A percentile compares a stretch with the other conserved stretches of the same genome.
phyloP scores from a whole-genome alignment of 805 yeast genomes.

The Metschnikowia amazonensis region DNA sequence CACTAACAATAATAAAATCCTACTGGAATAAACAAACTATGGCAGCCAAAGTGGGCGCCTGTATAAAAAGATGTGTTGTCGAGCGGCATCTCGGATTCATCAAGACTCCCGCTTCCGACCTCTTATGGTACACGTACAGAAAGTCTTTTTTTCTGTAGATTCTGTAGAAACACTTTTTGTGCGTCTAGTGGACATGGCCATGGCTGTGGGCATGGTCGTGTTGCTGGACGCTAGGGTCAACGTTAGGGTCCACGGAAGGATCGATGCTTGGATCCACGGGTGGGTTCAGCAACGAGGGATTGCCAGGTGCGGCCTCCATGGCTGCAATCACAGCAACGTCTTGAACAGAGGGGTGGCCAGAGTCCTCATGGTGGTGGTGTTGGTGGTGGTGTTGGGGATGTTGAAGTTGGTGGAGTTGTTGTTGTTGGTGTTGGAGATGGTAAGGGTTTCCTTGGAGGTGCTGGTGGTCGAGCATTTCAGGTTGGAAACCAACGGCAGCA shows the following conservation, averaged over 20 bases:
- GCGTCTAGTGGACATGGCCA: conserved; percentile 20
- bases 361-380: conserved; percentile 23
- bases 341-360: conserved; percentile 31
- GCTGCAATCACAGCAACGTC: conserved; percentile 44
- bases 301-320: conserved; percentile 33
- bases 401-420: conserved; percentile 24
- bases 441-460: conserved; percentile 20
- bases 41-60: not conserved
- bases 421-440: conserved; percentile 21
- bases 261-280: conserved; percentile 32
- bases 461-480: conserved; percentile 23
- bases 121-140: conserved; percentile 13
- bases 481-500: conserved; percentile 22
- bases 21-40: conserved; percentile 7
- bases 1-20: conserved; percentile 5
- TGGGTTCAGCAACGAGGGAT: conserved; percentile 25
- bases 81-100: not conserved
- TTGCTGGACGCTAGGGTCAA: conserved; percentile 41
- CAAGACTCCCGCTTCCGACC: conserved; percentile 1
- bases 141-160: not conserved
- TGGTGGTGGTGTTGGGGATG: conserved; percentile 23
- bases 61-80: conserved; percentile 2
- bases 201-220: conserved; percentile 37
- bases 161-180: conserved; percentile 2
- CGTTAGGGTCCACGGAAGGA: conserved; percentile 43